Evolutionary conservation across 345 rosid species (phyloP), one percentile per base, ranked within the genome.

Genomic region (Citrus glauca): DNA sequence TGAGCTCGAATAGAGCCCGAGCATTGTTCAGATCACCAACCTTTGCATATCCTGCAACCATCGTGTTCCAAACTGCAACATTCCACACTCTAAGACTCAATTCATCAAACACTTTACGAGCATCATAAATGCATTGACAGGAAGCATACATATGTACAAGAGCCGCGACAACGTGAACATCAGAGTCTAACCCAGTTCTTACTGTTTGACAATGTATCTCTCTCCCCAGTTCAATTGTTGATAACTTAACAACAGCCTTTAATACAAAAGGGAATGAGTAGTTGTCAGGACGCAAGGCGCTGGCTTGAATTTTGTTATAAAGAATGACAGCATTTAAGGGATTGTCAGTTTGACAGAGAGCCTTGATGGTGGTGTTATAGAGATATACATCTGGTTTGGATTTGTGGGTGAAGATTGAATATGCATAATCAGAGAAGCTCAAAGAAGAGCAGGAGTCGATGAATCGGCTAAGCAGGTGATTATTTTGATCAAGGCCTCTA

Each of bases 251-350:
- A 70, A 78, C 87, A 20, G 90, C 90, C 82, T 88, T 91, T 73
- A 89, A 71, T 60, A 66, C 90, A 75, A 86, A 88, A 50, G 96
- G 93, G 78, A 87, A 85, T 2, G 97, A 88, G 78, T 92, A 91
- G 27, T 90, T 66, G 77, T 94, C 94, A 5, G 93, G 93, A 53
- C 85, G 86, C 81, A 85, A 76, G 24, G 89, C 83, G 1, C 79
- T 80, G 32, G 65, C n/a, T 72, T 81, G 88, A 13, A 94, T 85
- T 73, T 74, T 78, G 71, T 82, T 87, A 83, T 77, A 94, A 81
- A 91, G 82, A 19, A 48, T 22, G 73, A 94, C 62, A 9, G 97
- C 91, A 7, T 81, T 74, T 14, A 55, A 63, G 65, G 87, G 83
- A 32, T 80, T 80, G 33, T 79, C 84, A 7, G 77, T 77, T 69